Base-by-base conservation (phyloP, 2,329 filamentous ascomycete species). In the Cadophora luteo-olivacea region DNA sequence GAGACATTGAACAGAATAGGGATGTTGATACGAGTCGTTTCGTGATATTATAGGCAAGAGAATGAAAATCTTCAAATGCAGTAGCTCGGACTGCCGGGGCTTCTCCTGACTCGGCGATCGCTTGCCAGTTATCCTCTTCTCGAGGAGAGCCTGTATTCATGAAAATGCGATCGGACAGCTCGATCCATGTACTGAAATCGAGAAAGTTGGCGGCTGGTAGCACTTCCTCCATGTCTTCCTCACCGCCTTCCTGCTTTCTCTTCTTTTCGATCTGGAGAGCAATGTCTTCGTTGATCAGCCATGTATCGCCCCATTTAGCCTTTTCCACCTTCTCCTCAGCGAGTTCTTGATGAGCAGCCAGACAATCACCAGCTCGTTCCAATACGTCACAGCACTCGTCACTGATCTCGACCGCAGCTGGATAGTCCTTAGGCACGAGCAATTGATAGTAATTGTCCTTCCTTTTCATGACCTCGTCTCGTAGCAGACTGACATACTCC, bases 41-140 rank as follows among this genome's bases (percentile, higher is more conserved):
- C 0, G 92, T 94, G 16, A 96, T 72, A 64, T 86, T 91, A 0
- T 91, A 78, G 0, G 86, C 83, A 1, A 97, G 79, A 9, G 86
- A 86, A 75, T 94, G 85, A 55, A 97, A 90, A 73, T 96, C 92
- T 5, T 87, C 84, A n/a, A 97, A 84, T 0, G 92, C 89, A 1
- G 92, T 94, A 7, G 89, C 86, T 72, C 91, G 89, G 25, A 97
- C 87, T 0, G 91, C 88, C 0, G 94, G 94, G 3, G 82, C 82
- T 66, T 87, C 84, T 64, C 78, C 78, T 33, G 64, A 55, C n/a
- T 85, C 84, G 24, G 85, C 84, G 8, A 92, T 74, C 49, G 82
- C 83, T 41, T 81, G 82, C 92, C 92, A 97, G 76, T 92, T 94
- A 66, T 87, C 84, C 65, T 88, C 86, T 14, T 83, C 80, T 52